Conservation (phyloP, 2,329 filamentous ascomycete genomes). For the Aspergillus tubingensis region DNA sequence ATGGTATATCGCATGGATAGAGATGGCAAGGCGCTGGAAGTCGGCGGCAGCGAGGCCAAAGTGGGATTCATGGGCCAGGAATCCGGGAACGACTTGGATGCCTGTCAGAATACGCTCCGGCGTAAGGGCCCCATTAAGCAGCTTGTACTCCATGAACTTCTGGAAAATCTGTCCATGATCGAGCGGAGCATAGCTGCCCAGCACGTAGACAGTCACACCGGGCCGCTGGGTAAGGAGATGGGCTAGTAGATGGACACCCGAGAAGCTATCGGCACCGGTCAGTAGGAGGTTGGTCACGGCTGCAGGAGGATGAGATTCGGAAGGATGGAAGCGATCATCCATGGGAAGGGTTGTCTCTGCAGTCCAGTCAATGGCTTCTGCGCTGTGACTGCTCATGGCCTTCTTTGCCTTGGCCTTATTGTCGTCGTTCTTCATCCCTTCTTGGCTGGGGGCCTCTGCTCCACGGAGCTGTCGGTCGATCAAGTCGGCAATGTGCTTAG, state of each 20-base stretch:
- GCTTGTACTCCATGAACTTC: background rate
- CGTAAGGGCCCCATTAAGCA: background rate
- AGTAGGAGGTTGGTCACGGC: conserved; percentile 2
- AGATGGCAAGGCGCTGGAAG: background rate
- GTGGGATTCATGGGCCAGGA: background rate
- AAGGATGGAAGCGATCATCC: background rate
- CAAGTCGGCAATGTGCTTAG: background rate
- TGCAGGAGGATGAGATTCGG: background rate
- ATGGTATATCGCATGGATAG: conserved; percentile 5
- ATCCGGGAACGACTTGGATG: background rate
- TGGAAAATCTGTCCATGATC: background rate
- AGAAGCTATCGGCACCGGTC: background rate
- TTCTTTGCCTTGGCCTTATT: background rate
- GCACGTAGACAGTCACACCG: background rate
- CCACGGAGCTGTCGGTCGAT: background rate
- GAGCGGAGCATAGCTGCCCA: background rate
- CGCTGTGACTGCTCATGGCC: background rate
- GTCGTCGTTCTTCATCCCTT: background rate
- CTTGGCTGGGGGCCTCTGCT: background rate
- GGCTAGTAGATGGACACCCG: background rate
- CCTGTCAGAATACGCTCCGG: background rate
- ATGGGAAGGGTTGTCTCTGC: background rate
- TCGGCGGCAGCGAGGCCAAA: background rate
- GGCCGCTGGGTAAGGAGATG: background rate
- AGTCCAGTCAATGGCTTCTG: background rate